Base-by-base conservation (phyloP, 164 flowering plant species). In the Stephania cephalantha region DNA sequence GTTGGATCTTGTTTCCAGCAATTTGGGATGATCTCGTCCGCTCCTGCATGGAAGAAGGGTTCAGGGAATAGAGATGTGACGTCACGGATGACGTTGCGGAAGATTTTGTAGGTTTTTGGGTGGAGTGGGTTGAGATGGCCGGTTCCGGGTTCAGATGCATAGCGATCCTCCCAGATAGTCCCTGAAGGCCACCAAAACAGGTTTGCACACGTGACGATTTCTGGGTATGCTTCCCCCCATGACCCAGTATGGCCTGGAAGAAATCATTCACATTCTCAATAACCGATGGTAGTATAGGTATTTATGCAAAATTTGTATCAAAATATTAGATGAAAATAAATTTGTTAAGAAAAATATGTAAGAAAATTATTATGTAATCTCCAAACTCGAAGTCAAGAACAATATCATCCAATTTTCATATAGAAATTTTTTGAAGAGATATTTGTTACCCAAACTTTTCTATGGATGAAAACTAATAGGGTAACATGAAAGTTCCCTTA, bases 191-290 rank as follows among this genome's bases (percentile, higher is more conserved):
- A 86, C 99, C 99, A 95, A 75, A 95, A 91, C 90, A 84, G 89
- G 81, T 91, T 85, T 7, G 90, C 94, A 70, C 99, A 95, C 0
- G 97, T 77, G 25, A 95, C 90, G 1, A 95, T 93, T 3, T 95
- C 99, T 4, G 98, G 98, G 76, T 95, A 86, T 2, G 97, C 97
- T 81, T 78, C 86, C 0, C 91, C 97, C 98, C 98, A 95, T 25
- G 98, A 93, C 64, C 95, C 97, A 5, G 98, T 90, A 69, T 95
- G 98, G 9, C 88, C 98, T 92, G 89, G 81, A 85, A 71, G 7
- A 58, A 58, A 9, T 9, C 52, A 69, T 13, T 9, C 35, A 67
- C 13, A 6, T 25, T 67, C 0, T 68, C 7, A 53, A 53, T 53
- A 50, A 53, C 9, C 3, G 18, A 9, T 53, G 18, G 3, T 35